A percentile compares a stretch with the other conserved stretches of the same genome.
Evolutionary conservation across 768 basidiomycete species (phyloP).

Genomic region (Mycena capillaripes): DNA sequence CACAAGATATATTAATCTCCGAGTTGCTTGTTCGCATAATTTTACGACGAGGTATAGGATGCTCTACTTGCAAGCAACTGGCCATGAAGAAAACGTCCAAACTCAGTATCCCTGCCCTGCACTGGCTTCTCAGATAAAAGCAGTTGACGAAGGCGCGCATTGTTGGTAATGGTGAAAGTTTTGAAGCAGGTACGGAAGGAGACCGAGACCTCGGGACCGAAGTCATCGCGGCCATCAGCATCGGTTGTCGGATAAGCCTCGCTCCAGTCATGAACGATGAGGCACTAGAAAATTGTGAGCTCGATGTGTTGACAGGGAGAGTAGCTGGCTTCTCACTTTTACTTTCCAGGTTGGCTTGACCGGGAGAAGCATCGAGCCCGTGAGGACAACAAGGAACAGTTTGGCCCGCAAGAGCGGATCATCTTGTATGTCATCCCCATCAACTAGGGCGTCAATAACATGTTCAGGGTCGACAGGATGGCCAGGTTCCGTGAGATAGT

Average conservation of each 20-base stretch:
- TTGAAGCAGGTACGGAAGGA: conserved; percentile 6
- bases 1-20: too few species aligned
- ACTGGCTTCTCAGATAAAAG: background rate
- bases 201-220: background rate
- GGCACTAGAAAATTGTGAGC: background rate
- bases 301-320: background rate
- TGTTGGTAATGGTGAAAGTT: conserved; percentile 11
- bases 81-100: conserved; percentile 4
- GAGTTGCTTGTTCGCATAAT: too few species aligned
- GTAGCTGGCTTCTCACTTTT: background rate
- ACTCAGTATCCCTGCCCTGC: background rate
- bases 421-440: background rate
- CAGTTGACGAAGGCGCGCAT: background rate
- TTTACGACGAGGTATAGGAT: background rate
- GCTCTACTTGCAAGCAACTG: background rate
- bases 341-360: background rate
- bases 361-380: conserved; percentile 1
- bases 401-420: background rate
- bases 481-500: conserved; percentile 13
- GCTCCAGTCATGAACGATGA: conserved; percentile 2
- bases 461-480: background rate
- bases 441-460: background rate
- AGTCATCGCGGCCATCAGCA: conserved; percentile 10
- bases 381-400: conserved; percentile 13
- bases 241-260: background rate